phyloP scores from a whole-genome alignment of 108 stramenopile genomes.

The Licmophora abbreviata region DNA sequence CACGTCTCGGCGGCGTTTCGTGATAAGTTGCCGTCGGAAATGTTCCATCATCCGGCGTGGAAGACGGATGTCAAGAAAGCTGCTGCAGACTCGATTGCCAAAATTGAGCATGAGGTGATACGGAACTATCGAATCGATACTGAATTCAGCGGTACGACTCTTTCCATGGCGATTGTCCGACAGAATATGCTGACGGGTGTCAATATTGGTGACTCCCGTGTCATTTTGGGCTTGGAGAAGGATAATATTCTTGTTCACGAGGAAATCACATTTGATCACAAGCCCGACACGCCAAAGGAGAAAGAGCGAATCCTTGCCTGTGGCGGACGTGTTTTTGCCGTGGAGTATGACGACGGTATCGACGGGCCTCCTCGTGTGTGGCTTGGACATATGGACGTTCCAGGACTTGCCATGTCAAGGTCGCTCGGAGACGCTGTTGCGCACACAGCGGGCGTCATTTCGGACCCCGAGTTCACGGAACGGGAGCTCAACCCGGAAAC shows the following conservation, averaged over 20 bases:
- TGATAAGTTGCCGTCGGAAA: constrained; percentile 77
- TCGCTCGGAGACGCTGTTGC: constrained; percentile 96
- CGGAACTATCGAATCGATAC: constrained; percentile 90
- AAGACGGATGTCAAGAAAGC: constrained; percentile 66
- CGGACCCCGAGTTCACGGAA: constrained; percentile 91
- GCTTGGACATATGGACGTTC: constrained; percentile 98
- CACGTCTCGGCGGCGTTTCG: constrained; percentile 88
- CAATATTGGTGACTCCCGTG: constrained; percentile 93
- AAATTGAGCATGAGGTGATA: constrained; percentile 83
- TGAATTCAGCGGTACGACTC: constrained; percentile 93
- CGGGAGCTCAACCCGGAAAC: constrained; percentile 65
- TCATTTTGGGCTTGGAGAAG: constrained; percentile 72
- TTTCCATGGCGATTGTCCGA: constrained; percentile 89
- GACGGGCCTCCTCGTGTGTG: constrained; percentile 98
- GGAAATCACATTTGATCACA: constrained; percentile 95
- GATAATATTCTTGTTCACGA: constrained; percentile 50
- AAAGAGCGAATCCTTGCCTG: constrained; percentile 89
- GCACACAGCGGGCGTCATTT: constrained; percentile 95
- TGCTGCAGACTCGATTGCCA: constrained; percentile 72
- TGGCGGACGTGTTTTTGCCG: constrained; percentile 97
- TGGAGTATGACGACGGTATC: constrained; percentile 98
- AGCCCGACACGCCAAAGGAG: constrained; percentile 94
- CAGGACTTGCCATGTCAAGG: constrained; percentile 95
- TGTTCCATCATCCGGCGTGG: constrained; percentile 86
- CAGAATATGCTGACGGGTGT: constrained; percentile 83